Conservation (phyloP, 2,329 filamentous ascomycete species). For the Phyllosticta paracitricarpa region DNA sequence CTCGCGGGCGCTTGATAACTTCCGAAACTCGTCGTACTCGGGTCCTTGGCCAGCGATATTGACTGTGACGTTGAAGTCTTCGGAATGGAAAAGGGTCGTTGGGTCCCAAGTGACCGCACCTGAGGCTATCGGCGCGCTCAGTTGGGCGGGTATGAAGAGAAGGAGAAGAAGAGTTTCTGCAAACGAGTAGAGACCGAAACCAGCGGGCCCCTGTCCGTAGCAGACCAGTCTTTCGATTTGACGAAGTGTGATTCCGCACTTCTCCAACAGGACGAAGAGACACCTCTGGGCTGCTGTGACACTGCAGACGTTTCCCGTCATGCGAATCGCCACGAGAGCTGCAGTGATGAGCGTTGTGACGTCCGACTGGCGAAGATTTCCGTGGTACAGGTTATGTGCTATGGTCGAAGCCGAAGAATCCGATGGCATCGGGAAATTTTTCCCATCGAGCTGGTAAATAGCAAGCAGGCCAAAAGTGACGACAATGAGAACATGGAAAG, state of each 20-base stretch:
- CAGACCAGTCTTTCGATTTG: slow-evolving; percentile 4
- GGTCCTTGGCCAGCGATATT: background rate
- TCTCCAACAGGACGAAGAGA: slow-evolving; percentile 7
- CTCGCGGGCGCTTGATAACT: background rate
- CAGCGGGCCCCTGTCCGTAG: background rate
- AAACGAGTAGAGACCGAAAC: background rate
- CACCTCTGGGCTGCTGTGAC: background rate
- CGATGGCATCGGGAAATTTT: background rate
- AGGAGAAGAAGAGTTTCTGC: background rate
- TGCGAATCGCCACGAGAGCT: slow-evolving; percentile 3
- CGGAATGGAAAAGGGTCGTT: background rate
- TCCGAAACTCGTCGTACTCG: background rate
- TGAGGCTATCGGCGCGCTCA: slow-evolving; percentile 2
- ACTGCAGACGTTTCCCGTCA: slow-evolving; percentile 3
- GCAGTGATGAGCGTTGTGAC: slow-evolving; percentile 5
- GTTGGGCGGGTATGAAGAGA: slow-evolving; percentile 4
- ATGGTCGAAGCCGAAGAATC: background rate
- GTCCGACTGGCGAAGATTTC: slow-evolving; percentile 1
- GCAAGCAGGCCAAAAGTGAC: background rate
- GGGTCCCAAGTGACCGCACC: background rate
- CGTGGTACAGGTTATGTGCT: background rate
- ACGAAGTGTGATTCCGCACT: slow-evolving; percentile 1
- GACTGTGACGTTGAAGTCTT: slow-evolving; percentile 4
- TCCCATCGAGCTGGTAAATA: background rate
- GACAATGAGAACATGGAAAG: background rate